A percentile compares a stretch with the other conserved stretches of the same genome.
phyloP scores from a whole-genome alignment of 148 eudicot species.

The Vaccinium myrtillus region DNA sequence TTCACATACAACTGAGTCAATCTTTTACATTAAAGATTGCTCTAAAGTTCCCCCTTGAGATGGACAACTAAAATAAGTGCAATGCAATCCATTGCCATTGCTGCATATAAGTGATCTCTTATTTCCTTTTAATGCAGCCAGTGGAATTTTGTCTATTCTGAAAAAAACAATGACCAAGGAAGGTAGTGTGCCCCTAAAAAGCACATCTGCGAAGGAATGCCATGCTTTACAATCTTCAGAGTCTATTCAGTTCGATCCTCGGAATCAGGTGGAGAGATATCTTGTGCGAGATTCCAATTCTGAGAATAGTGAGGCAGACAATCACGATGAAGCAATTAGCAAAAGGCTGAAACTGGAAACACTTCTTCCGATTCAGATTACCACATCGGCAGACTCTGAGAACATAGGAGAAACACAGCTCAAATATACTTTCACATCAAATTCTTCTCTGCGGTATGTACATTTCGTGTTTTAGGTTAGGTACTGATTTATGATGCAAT shows the following conservation, averaged over 20 bases:
- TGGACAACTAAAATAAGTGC: neutral
- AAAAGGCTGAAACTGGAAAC: constrained; percentile 18
- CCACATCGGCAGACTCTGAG: constrained; percentile 16
- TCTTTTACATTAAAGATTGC: neutral
- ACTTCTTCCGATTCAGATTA: constrained; percentile 13
- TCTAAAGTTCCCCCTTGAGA: neutral
- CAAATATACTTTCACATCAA: constrained; percentile 14
- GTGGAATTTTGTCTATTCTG: constrained; percentile 63
- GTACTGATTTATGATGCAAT: neutral
- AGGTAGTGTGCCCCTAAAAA: constrained; percentile 19
- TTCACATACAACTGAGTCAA: neutral
- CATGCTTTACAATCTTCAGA: constrained; percentile 33
- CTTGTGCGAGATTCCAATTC: constrained; percentile 25
- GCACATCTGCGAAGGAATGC: constrained; percentile 26
- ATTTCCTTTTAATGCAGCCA: constrained; percentile 44
- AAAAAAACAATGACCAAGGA: constrained; percentile 44
- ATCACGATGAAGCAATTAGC: constrained; percentile 18
- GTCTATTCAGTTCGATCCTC: constrained; percentile 22
- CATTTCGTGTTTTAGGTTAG: neutral
- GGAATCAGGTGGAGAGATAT: constrained; percentile 28
- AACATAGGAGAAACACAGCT: constrained; percentile 14
- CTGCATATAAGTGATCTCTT: neutral
- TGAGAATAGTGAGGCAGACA: constrained; percentile 24
- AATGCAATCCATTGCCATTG: neutral
- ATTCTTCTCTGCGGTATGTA: constrained; percentile 22